A percentile compares a stretch with the other conserved stretches of the same genome.
These are phyloP conservation scores for Durio zibethinus DNA, from an alignment of 345 rosid species.

Conservation along the genomic window DNA sequence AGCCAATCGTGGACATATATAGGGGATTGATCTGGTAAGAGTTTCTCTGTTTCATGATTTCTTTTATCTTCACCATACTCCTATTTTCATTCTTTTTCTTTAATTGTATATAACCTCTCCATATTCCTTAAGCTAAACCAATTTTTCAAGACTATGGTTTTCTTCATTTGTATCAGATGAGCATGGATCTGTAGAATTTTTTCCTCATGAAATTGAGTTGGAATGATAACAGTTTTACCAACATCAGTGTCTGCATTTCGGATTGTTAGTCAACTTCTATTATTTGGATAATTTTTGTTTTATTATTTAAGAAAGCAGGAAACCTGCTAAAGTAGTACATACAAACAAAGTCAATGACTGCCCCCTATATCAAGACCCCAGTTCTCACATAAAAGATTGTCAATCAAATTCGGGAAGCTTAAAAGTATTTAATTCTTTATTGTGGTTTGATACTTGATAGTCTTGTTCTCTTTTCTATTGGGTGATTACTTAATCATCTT, in stretches of 20 bases:
- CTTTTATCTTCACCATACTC: not conserved
- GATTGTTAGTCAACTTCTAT: not conserved
- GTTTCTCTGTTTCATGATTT: slow-evolving; percentile 9
- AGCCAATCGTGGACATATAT: slow-evolving; percentile 58
- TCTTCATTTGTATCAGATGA: not conserved
- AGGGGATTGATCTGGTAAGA: slow-evolving; percentile 74
- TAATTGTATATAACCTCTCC: not conserved
- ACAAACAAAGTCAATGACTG: too few relatives aligned
- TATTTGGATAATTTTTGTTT: too few relatives aligned
- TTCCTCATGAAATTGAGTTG: not conserved
- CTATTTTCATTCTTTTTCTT: not conserved
- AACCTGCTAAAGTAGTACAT: too few relatives aligned
- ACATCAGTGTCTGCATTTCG: not conserved
- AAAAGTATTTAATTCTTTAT: not conserved
- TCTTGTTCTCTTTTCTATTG: not conserved
- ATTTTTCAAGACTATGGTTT: not conserved
- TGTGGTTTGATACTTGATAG: not conserved
- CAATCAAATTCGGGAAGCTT: not conserved
- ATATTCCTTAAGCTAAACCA: not conserved
- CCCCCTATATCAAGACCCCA: too few relatives aligned
- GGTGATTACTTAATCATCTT: not conserved
- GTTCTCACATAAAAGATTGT: not conserved
- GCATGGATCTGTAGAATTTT: not conserved
- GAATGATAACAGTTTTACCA: not conserved
- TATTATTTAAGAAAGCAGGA: too few relatives aligned